Evolutionary conservation across 805 yeast species (phyloP), one percentile per base, ranked within the genome.

Genomic region (Nakazawaea ishiwadae): DNA sequence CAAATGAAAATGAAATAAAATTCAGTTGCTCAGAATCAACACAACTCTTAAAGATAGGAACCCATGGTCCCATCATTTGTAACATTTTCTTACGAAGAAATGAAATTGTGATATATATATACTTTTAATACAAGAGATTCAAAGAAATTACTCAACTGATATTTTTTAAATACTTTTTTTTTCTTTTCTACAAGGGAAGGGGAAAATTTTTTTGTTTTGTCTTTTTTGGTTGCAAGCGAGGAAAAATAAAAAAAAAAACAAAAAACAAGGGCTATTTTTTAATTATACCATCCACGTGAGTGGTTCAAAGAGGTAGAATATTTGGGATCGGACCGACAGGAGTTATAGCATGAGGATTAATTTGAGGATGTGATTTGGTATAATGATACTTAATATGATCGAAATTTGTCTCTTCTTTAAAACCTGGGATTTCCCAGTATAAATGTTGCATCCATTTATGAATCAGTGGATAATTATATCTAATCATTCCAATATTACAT

Each of bases 381-480:
- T 91, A 91, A 65, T 90, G 97, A 54, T 71, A 69, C 62, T 90
- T 91, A 67, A 91, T 90, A 60, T 93, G 98, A 30, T 83, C 87
- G 55, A 93, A 87, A 57, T 84, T 72, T 15, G 96, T 87, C 10
- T 96, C 86, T 28, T 75, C 76, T 51, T 74, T 73, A 65, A 91
- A 85, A 8, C 82, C 87, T 15, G 79, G 78, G 42, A 69, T 60
- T 38, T 71, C 68, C 96, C 96, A 89, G 65, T 90, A 93, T 52
- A 93, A 71, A 50, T 84, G 77, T 51, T 84, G 71, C 52, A 90
- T 61, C 95, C 96, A 91, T 46, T 77, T 66, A 63, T 88, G 83
- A 40, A 90, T 62, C 51, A 70, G 64, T 17, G 97, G 97, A 59
- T 78, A 91, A 48, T 87, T 85, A 32, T 54, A 60, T 56, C 96